phyloP scores from a whole-genome alignment of 306 rosid genomes.

The Sesbania bispinosa region DNA sequence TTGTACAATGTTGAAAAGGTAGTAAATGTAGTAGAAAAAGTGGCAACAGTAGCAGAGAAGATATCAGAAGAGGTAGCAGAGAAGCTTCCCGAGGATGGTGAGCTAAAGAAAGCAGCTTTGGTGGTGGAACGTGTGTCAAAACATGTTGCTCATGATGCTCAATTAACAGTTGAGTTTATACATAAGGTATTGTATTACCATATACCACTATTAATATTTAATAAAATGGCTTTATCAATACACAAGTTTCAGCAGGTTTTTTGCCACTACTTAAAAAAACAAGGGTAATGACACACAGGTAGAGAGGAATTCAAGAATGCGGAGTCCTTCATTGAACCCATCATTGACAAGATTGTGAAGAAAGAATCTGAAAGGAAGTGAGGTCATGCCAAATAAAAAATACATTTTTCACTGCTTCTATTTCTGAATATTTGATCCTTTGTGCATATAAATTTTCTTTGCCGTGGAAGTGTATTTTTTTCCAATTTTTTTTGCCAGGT shows the following conservation, averaged over 20 bases:
- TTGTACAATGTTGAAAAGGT: slow-evolving; percentile 28
- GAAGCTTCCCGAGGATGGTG: slow-evolving; percentile 40
- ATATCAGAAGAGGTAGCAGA: slow-evolving; percentile 46
- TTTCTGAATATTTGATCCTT: neutral
- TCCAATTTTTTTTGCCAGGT: neutral
- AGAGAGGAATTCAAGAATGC: slow-evolving; percentile 51
- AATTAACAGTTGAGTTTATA: slow-evolving; percentile 40
- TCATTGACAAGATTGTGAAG: slow-evolving; percentile 35
- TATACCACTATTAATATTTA: neutral
- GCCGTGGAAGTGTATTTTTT: neutral
- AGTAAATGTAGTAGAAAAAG: slow-evolving; percentile 46
- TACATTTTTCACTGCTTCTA: neutral
- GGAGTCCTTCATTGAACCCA: slow-evolving; percentile 39
- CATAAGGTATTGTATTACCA: slow-evolving; percentile 45
- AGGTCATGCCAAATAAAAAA: neutral
- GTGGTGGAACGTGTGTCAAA: slow-evolving; percentile 44
- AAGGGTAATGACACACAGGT: slow-evolving; percentile 32
- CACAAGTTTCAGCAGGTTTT: neutral
- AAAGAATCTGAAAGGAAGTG: neutral
- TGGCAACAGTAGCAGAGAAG: slow-evolving; percentile 48
- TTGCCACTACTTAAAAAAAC: neutral
- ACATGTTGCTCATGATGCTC: slow-evolving; percentile 54
- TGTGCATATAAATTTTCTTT: neutral
- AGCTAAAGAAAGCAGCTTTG: slow-evolving; percentile 42
- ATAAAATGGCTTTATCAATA: neutral